Base-by-base conservation (phyloP, 106 monocot species). In the Dioscorea dumetorum region DNA sequence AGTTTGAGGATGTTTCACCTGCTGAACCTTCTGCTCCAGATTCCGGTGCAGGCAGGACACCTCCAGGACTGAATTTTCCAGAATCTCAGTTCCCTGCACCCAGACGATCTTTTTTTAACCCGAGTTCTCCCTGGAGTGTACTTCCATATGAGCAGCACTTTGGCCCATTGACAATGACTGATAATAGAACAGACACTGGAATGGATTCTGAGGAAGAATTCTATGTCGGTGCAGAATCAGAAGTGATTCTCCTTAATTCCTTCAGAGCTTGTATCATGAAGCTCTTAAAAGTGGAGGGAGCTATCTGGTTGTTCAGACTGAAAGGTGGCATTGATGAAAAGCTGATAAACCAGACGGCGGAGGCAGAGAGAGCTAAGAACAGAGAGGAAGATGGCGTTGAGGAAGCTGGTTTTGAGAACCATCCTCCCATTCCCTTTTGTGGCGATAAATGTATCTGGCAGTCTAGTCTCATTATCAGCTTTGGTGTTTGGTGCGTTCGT, bases 401-500 rank as follows among this genome's bases (percentile, higher is more conserved):
- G 16, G 78, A 73, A 12, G 31, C 59, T 18, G 84, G 87, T 67
- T 6, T 66, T 49, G 58, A n/a, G 49, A 62, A 7, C 22, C 11
- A 14, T 69, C 56, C 62, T 14, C 22, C 72, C 14, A 49, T 85
- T 34, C 73, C 68, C 11, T 79, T 83, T 66, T 95, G 95, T 66
- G 91, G 95, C 61, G 83, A 91, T 68, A 71, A 70, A 34, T 95
- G 95, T 63, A 49, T 95, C 19, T 95, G 95, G 95, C 68, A 73
- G 60, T 67, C 79, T 16, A 63, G 81, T 8, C 81, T 95, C 53
- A 77, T 88, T 59, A 79, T 86, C 15, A 88, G 88, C 66, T 95
- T 95, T 73, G 95, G 95, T 54, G 85, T 91, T 22, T 91, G 95
- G 95, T 95, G 95, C 69, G 78, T 95, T 59, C 87, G 78, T 12